phyloP scores from a whole-genome alignment of 225 moss, liverwort and hornwort species.

The Polytrichum formosum region DNA sequence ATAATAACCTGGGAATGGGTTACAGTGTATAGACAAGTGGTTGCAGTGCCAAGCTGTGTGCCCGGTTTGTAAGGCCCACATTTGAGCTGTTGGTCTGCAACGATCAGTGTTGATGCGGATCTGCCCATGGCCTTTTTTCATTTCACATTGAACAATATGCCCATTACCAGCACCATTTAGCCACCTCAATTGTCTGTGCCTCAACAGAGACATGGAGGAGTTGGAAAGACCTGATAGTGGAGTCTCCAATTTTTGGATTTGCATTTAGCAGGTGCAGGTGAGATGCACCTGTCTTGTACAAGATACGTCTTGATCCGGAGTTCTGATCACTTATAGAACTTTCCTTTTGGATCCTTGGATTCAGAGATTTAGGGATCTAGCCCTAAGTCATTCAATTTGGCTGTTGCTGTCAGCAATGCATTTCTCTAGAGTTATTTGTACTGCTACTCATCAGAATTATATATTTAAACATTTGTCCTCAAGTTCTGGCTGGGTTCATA shows the following conservation, averaged over 20 bases:
- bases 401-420: not conserved
- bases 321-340: not conserved
- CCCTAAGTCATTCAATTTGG: not conserved
- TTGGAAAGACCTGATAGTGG: too few relatives aligned
- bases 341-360: not conserved
- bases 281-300: too few relatives aligned
- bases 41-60: constrained; percentile 79
- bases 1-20: constrained; percentile 20
- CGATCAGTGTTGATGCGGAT: too few relatives aligned
- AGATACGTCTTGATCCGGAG: not conserved
- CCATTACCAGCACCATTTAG: too few relatives aligned
- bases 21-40: constrained; percentile 84
- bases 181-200: too few relatives aligned
- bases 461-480: not conserved
- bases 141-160: too few relatives aligned
- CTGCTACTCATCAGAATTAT: not conserved
- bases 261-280: too few relatives aligned
- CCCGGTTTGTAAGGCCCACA: constrained; percentile 80
- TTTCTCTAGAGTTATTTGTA: not conserved
- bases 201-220: too few relatives aligned
- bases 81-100: constrained; percentile 8
- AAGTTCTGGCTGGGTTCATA: too few relatives aligned
- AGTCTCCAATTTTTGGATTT: too few relatives aligned
- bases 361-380: not conserved
- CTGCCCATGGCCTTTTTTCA: too few relatives aligned